Evolutionary conservation across 116 monocot genomes (phyloP), one percentile per base, ranked within the genome.

Genomic region (Posidonia oceanica): DNA sequence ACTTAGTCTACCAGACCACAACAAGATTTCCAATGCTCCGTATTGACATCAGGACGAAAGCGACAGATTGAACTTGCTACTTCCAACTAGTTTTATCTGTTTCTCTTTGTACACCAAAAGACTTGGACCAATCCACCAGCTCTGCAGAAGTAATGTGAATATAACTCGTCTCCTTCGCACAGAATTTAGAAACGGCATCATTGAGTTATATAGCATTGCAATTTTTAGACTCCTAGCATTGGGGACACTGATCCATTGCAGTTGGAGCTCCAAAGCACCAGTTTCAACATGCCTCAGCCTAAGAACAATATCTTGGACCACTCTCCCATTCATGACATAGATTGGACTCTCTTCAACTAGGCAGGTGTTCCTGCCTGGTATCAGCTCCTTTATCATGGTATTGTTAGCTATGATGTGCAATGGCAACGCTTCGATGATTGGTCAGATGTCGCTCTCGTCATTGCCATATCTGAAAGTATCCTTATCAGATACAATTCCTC

Each of bases 271-370:
- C 53, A 88, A 54, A 53, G 88, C 88, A 22, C 92, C 88, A n/a
- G 75, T 73, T 57, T 92, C 92, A 1, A 88, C 92, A 52, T 85
- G 72, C 29, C 74, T 76, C 3, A 92, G 80, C 21, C 86, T 67
- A 52, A 92, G 82, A 29, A 82, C 66, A 3, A 86, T 64, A 69
- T 88, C 88, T 65, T 92, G 86, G 17, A 80, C 68, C 20, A 88
- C 66, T 40, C 64, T 86, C 11, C 92, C 88, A 29, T 86, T 69
- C 2, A 44, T 61, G 54, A 66, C 67, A 29, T 76, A 80, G 55
- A 92, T 83, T 6, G 51, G 14, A 68, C 92, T 92, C 67, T 83
- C 88, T 59, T 82, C 88, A 13, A 86, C 79, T 3, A 88, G 63
- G 64, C 76, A 88, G 74, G 88, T 92, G 7, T 72, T 36, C 48